These are phyloP conservation scores for Lentinula guzmanii DNA, from an alignment of 768 basidiomycete species.

Conservation along the genomic window DNA sequence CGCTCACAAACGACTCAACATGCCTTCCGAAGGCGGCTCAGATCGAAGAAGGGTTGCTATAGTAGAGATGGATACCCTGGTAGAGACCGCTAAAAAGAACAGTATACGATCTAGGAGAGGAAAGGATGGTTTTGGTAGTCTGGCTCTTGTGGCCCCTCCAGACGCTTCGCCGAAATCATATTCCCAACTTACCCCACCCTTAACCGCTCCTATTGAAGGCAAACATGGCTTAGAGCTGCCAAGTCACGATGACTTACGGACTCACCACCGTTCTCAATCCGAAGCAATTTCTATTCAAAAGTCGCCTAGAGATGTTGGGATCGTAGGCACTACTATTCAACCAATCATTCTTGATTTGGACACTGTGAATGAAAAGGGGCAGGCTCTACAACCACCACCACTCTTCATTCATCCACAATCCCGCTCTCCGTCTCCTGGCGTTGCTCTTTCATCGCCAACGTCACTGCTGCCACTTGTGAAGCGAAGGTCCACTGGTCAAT, in stretches of 20 bases:
- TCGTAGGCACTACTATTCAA: slow-evolving; percentile 38
- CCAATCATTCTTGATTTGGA: slow-evolving; percentile 1
- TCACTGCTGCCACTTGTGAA: slow-evolving; percentile 1
- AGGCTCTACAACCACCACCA: slow-evolving; percentile 21
- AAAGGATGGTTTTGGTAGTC: slow-evolving; percentile 23
- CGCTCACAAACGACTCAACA: slow-evolving; percentile 38
- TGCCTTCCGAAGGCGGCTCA: slow-evolving; percentile 51
- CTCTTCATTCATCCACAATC: slow-evolving; percentile 31
- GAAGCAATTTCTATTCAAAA: slow-evolving; percentile 30
- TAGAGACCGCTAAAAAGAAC: neutral
- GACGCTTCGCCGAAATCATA: slow-evolving; percentile 54
- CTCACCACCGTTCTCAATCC: slow-evolving; percentile 43
- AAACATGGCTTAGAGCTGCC: neutral
- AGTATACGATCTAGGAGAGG: neutral
- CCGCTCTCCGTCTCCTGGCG: slow-evolving; percentile 20
- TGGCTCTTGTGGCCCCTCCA: slow-evolving; percentile 69
- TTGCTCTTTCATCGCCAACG: slow-evolving; percentile 9
- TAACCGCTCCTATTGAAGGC: slow-evolving; percentile 35
- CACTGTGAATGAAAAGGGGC: neutral
- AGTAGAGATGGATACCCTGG: slow-evolving; percentile 37
- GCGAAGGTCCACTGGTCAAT: slow-evolving; percentile 25
- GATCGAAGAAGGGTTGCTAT: slow-evolving; percentile 66
- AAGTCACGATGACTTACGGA: slow-evolving; percentile 11
- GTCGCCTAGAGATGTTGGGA: slow-evolving; percentile 34
- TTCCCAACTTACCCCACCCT: slow-evolving; percentile 47